Conservation (phyloP, 345 rosid species). For the Moringa oleifera region DNA sequence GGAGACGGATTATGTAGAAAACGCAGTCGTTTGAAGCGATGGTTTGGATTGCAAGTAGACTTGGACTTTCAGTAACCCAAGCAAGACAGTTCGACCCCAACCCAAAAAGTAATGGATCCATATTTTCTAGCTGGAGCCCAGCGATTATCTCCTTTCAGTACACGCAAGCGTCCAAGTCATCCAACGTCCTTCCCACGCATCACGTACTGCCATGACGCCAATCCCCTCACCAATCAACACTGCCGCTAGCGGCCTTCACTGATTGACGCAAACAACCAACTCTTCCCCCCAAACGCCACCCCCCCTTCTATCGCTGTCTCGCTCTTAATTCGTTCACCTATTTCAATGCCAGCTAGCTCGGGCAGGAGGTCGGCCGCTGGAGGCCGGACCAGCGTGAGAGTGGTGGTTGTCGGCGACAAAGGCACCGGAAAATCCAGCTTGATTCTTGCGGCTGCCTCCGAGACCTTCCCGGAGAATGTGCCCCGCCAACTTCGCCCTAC, state of each 20-base stretch:
- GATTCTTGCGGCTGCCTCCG: constrained; percentile 63
- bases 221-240: too few relatives aligned
- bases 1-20: too few relatives aligned
- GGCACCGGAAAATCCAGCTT: constrained; percentile 77
- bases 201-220: too few relatives aligned
- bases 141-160: too few relatives aligned
- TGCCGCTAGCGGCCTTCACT: not conserved
- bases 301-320: not conserved
- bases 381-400: constrained; percentile 49
- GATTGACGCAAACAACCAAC: not conserved
- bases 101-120: too few relatives aligned
- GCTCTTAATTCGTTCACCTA: constrained; percentile 11
- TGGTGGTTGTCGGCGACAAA: constrained; percentile 71
- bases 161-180: too few relatives aligned
- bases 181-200: too few relatives aligned
- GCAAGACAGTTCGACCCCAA: too few relatives aligned
- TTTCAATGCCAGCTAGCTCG: constrained; percentile 37
- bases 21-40: too few relatives aligned
- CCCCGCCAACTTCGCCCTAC: constrained; percentile 58
- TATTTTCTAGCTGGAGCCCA: too few relatives aligned
- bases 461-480: constrained; percentile 57
- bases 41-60: too few relatives aligned
- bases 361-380: constrained; percentile 30
- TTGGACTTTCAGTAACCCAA: too few relatives aligned
- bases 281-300: not conserved